These are phyloP conservation scores for Pseudozyma flocculosa DNA, from an alignment of 1,284 basidiomycete species.

Conservation along the genomic window DNA sequence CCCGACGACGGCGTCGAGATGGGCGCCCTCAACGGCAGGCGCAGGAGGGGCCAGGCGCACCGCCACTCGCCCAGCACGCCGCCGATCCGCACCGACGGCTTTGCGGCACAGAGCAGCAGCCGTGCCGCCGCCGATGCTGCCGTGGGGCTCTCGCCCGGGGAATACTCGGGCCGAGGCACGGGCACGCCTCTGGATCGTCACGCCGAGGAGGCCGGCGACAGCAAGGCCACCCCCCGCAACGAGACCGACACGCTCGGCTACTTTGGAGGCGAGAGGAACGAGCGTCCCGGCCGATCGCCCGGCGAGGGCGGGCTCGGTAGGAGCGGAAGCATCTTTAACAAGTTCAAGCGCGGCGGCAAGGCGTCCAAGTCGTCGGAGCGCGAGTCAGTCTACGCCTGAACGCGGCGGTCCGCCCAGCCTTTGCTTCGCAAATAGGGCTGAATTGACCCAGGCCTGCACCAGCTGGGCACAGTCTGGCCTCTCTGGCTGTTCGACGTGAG, in stretches of 20 bases:
- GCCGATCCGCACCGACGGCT: slow-evolving; percentile 11
- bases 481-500: no score
- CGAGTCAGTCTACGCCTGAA: slow-evolving; percentile 21
- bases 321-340: slow-evolving; percentile 31
- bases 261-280: slow-evolving; percentile 10
- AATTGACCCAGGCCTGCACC: no score
- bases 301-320: slow-evolving; percentile 15
- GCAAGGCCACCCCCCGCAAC: slow-evolving; percentile 18
- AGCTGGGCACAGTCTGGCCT: no score
- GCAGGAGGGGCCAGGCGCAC: slow-evolving; percentile 25
- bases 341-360: slow-evolving; percentile 22
- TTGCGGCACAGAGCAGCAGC: slow-evolving; percentile 1
- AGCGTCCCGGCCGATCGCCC: slow-evolving; percentile 7
- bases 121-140: slow-evolving; percentile 26
- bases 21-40: slow-evolving; percentile 12
- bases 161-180: slow-evolving; percentile 15
- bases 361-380: slow-evolving; percentile 20
- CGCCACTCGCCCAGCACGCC: slow-evolving; percentile 41
- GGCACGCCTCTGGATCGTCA: slow-evolving; percentile 9
- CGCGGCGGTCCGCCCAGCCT: no score
- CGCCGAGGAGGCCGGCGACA: slow-evolving; percentile 15
- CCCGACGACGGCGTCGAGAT: slow-evolving; percentile 37
- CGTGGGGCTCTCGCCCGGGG: slow-evolving; percentile 9
- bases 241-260: slow-evolving; percentile 9
- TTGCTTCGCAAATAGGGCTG: no score